Conservation (phyloP, 345 rosid genomes). For the Acer campestre region DNA sequence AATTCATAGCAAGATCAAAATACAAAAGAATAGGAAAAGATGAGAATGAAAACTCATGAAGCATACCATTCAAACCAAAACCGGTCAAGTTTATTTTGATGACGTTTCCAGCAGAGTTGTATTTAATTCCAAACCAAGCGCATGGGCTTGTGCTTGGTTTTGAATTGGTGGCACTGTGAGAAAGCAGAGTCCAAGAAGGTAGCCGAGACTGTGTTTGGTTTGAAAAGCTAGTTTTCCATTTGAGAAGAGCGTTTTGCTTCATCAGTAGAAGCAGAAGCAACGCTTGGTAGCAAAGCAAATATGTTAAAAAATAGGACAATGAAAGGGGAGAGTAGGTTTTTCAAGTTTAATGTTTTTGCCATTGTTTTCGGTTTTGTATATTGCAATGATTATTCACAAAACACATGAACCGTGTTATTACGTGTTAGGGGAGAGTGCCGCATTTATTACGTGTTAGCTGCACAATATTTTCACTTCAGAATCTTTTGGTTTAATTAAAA, state of each 20-base stretch:
- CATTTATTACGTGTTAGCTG: too few species aligned
- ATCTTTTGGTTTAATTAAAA: too few species aligned
- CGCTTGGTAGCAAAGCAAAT: neutral
- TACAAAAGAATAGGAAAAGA: constrained; percentile 31
- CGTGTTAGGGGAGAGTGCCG: too few species aligned
- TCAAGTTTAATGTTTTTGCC: neutral
- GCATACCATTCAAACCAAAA: constrained; percentile 26
- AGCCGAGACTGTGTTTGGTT: constrained; percentile 12
- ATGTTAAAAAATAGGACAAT: too few species aligned
- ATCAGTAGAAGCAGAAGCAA: neutral
- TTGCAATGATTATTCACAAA: neutral
- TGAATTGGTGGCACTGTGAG: neutral
- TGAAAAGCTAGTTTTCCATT: constrained; percentile 33
- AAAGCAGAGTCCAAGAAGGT: constrained; percentile 19
- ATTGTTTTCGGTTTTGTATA: neutral
- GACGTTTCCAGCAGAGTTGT: constrained; percentile 15
- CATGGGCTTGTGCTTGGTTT: neutral
- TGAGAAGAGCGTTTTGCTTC: neutral
- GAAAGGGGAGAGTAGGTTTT: neutral
- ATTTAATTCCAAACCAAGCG: constrained; percentile 32
- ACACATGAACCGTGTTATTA: too few species aligned
- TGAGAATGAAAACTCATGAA: constrained; percentile 21
- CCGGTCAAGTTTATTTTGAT: constrained; percentile 25
- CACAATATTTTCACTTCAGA: too few species aligned
- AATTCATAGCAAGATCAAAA: too few species aligned